A percentile compares a stretch with the other conserved stretches of the same genome.
phyloP scores from a whole-genome alignment of 345 rosid genomes.

The Camelina sativa region DNA sequence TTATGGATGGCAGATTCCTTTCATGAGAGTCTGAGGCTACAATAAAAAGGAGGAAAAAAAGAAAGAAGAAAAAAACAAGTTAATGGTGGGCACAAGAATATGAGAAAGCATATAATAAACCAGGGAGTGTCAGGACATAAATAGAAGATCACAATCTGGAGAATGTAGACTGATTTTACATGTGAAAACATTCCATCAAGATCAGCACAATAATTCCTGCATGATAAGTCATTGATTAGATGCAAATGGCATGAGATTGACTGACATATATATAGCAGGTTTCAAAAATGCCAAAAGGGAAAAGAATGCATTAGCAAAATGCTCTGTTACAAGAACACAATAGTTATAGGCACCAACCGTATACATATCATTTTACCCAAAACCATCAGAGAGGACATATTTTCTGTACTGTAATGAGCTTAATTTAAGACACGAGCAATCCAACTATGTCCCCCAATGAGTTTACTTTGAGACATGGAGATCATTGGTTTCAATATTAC shows the following conservation, averaged over 20 bases:
- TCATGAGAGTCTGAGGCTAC: slow-evolving; percentile 36
- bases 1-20: slow-evolving; percentile 38
- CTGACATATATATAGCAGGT: slow-evolving; percentile 25
- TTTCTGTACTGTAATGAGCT: slow-evolving; percentile 1
- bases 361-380: not conserved
- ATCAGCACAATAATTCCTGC: slow-evolving; percentile 40
- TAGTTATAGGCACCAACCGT: slow-evolving; percentile 20
- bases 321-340: slow-evolving; percentile 16
- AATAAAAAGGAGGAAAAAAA: slow-evolving; percentile 17
- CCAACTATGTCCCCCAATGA: slow-evolving; percentile 9
- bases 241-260: slow-evolving; percentile 29
- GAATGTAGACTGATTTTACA: slow-evolving; percentile 36
- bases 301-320: slow-evolving; percentile 27
- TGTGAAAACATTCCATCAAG: slow-evolving; percentile 41
- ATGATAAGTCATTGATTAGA: slow-evolving; percentile 39
- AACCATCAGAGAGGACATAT: slow-evolving; percentile 4
- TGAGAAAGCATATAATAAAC: slow-evolving; percentile 40
- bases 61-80: slow-evolving; percentile 39
- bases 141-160: slow-evolving; percentile 41
- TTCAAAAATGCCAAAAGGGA: slow-evolving; percentile 34
- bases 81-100: slow-evolving; percentile 46
- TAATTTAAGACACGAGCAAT: not conserved
- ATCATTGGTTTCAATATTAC: slow-evolving; percentile 5
- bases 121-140: slow-evolving; percentile 40
- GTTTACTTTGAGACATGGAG: not conserved